Conservation (phyloP, 495 filamentous ascomycete genomes). For the Delitschia confertaspora region DNA sequence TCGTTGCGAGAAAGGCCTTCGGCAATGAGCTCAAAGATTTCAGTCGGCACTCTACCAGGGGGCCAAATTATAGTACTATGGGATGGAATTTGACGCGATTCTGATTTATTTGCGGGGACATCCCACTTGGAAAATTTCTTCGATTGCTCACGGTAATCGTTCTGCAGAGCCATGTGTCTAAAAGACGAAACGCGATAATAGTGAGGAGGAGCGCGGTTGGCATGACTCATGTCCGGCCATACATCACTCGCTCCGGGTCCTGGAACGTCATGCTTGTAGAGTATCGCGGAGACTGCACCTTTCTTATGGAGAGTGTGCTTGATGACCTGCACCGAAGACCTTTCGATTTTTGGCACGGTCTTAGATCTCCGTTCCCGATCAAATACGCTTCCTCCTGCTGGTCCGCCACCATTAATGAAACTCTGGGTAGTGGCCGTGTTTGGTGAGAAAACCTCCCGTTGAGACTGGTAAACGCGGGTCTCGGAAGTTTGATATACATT, state of each 20-base stretch:
- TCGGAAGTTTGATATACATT: too few relatives aligned
- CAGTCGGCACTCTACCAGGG: constrained; percentile 38
- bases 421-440: too few relatives aligned
- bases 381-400: too few relatives aligned
- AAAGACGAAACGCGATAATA: constrained; percentile 6
- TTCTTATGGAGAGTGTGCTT: constrained; percentile 11
- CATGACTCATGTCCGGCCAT: constrained; percentile 21
- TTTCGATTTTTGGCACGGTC: too few relatives aligned
- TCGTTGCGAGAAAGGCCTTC: constrained; percentile 41
- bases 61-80: too few relatives aligned
- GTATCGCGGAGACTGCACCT: constrained; percentile 12
- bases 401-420: too few relatives aligned
- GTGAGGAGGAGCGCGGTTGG: constrained; percentile 10
- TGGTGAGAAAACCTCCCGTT: too few relatives aligned
- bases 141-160: background rate
- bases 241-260: constrained; percentile 21
- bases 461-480: too few relatives aligned
- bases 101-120: too few relatives aligned
- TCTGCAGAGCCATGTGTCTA: background rate
- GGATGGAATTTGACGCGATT: too few relatives aligned
- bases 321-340: constrained; percentile 1
- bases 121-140: background rate
- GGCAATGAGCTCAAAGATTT: constrained; percentile 43
- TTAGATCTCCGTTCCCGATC: too few relatives aligned
- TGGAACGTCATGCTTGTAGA: constrained; percentile 8